Base-by-base conservation (phyloP, 306 rosid species). In the Prosopis cineraria region DNA sequence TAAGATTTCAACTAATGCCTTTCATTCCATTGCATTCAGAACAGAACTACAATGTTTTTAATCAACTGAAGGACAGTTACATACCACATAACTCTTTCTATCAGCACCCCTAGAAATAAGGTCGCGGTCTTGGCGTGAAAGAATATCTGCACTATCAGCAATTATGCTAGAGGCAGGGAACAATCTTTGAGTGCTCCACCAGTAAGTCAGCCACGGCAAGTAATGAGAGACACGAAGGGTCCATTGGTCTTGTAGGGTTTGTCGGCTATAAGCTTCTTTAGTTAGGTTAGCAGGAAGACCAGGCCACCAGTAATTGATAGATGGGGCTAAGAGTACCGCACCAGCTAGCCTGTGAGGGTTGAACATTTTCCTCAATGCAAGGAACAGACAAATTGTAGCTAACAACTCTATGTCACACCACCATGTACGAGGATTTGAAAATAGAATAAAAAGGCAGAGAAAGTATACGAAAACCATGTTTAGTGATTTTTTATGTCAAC, bases 141-240 rank as follows among this genome's bases (percentile, higher is more conserved):
- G 11, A 53, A 59, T 0, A 72, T 76, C 68, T 43, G 17, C 43
- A 76, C 34, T 43, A 11, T 11, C 13, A 82, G 55, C 43, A 52
- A 82, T 44, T 6, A 41, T 37, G 60, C 75, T 45, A 16, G 10
- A n/a, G 34, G 30, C 24, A 13, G 97, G 97, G 82, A 95, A 91
- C 96, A 92, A 93, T 79, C 63, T 87, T 79, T 95, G 96, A 55
- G 98, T 91, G 81, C 91, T 88, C 98, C 98, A 92, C 95, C 96
- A 91, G 78, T 92, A 86, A 36, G 97, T 91, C 62, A 95, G 93
- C 98, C 96, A 91, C 2, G 98, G 98, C 3, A 59, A 24, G 72
- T 92, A 80, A 87, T 92, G 97, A 47, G 89, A 84, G 25, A 95
- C 91, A 68, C 98, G 89, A 59, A 86, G 13, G 9, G 89, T 79